Conservation (phyloP, 78 protist species). For the Dictyostelium citrinum region DNA sequence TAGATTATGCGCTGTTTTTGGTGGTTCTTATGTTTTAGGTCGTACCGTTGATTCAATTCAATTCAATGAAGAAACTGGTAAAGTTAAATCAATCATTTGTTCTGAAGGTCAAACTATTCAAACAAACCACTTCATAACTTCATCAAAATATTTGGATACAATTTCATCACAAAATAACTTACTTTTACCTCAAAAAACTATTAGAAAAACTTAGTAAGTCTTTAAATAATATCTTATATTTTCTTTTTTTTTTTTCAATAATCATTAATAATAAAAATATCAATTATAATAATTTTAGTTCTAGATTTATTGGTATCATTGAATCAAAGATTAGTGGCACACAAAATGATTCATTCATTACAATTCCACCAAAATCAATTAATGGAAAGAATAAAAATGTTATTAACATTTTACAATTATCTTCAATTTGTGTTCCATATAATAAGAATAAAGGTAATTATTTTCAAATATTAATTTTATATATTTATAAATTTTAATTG, state of each 20-base stretch:
- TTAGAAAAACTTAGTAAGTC: constrained; percentile 9
- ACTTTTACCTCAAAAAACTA: background rate
- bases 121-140: constrained; percentile 12
- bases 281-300: background rate
- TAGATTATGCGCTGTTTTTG: constrained; percentile 81
- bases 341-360: constrained; percentile 16
- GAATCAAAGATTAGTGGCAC: constrained; percentile 2
- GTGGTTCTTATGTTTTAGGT: constrained; percentile 75
- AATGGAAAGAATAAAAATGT: constrained; percentile 9
- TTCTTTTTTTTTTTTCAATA: background rate
- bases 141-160: constrained; percentile 1
- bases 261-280: background rate
- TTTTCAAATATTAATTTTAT: background rate
- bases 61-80: background rate
- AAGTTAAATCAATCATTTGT: background rate
- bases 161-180: background rate
- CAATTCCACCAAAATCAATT: constrained; percentile 63
- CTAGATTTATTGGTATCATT: constrained; percentile 55
- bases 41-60: background rate
- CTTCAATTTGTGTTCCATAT: constrained; percentile 43
- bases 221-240: background rate
- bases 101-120: constrained; percentile 39
- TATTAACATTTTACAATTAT: constrained; percentile 34
- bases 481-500: no score
- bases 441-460: background rate